These are phyloP conservation scores for Bretziella fagacearum DNA, from an alignment of 2,329 filamentous ascomycete genomes.

Conservation along the genomic window DNA sequence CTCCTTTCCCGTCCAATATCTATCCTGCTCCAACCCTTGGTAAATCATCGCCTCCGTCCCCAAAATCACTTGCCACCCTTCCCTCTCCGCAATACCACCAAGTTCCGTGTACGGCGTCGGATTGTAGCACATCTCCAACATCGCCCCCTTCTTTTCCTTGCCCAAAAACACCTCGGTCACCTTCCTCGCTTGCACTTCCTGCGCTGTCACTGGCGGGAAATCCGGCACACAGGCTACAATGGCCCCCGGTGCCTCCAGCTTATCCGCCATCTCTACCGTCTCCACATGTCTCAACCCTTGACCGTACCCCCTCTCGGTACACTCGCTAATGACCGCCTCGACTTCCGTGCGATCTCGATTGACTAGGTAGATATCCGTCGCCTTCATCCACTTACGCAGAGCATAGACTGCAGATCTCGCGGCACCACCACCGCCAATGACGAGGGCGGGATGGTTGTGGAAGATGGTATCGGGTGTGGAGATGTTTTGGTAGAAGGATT, in stretches of 20 bases:
- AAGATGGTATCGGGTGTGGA: conserved; percentile 29
- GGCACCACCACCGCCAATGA: conserved; percentile 64
- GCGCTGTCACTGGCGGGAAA: conserved; percentile 47
- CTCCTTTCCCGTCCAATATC: conserved; percentile 46
- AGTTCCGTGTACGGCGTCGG: conserved; percentile 53
- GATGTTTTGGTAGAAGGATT: conserved; percentile 47
- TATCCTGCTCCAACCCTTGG: conserved; percentile 55
- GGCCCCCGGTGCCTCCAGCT: conserved; percentile 42
- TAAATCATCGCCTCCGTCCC: conserved; percentile 65
- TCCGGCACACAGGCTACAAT: conserved; percentile 64
- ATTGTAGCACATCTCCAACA: conserved; percentile 76
- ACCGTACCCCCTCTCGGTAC: conserved; percentile 40
- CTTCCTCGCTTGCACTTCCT: conserved; percentile 42
- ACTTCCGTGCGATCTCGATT: conserved; percentile 57
- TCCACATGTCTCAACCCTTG: conserved; percentile 43
- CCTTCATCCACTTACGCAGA: conserved; percentile 50
- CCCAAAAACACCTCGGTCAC: conserved; percentile 33
- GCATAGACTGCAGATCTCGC: conserved; percentile 65
- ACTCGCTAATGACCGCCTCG: conserved; percentile 47
- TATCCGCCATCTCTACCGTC: conserved; percentile 40
- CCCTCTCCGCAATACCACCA: conserved; percentile 39
- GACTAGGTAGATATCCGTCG: conserved; percentile 55
- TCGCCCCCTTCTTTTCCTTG: conserved; percentile 42
- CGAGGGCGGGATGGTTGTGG: conserved; percentile 44
- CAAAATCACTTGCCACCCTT: conserved; percentile 56